These are phyloP conservation scores for Glarea lozoyensis DNA, from an alignment of 495 filamentous ascomycete genomes.

Conservation along the genomic window DNA sequence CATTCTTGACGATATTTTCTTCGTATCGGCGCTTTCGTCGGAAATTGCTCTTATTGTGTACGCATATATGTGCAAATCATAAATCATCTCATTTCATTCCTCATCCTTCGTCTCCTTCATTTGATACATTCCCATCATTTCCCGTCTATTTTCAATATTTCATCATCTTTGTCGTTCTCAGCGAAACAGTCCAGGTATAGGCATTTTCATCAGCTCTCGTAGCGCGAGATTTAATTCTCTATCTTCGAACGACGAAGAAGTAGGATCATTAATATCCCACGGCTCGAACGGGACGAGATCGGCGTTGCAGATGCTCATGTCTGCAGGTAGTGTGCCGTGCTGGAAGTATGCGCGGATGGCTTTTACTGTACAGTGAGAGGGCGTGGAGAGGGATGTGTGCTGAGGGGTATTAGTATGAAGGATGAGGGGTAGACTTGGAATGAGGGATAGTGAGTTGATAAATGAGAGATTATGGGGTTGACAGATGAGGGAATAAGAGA, in stretches of 20 bases:
- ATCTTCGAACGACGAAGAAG: neutral
- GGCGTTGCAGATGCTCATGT: neutral
- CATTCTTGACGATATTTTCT: too few relatives aligned
- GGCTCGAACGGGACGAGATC: neutral
- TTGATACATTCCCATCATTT: neutral
- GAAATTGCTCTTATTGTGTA: too few relatives aligned
- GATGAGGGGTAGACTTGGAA: neutral
- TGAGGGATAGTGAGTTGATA: neutral
- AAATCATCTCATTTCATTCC: too few relatives aligned
- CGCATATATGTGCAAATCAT: too few relatives aligned
- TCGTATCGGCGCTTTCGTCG: too few relatives aligned
- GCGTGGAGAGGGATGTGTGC: slow-evolving; percentile 10
- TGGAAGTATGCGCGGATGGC: slow-evolving; percentile 15
- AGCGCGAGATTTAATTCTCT: neutral
- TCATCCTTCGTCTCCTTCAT: too few relatives aligned
- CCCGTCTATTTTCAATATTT: neutral
- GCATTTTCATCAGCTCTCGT: neutral
- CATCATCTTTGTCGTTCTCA: neutral
- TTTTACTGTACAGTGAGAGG: slow-evolving; percentile 11
- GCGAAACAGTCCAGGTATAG: neutral
- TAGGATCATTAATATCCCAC: neutral
- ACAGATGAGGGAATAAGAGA: neutral
- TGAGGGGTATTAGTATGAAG: neutral
- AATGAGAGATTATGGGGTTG: neutral
- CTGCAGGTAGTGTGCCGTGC: slow-evolving; percentile 6